phyloP scores from a whole-genome alignment of 2,329 filamentous ascomycete genomes.

The Talaromyces piceae region DNA sequence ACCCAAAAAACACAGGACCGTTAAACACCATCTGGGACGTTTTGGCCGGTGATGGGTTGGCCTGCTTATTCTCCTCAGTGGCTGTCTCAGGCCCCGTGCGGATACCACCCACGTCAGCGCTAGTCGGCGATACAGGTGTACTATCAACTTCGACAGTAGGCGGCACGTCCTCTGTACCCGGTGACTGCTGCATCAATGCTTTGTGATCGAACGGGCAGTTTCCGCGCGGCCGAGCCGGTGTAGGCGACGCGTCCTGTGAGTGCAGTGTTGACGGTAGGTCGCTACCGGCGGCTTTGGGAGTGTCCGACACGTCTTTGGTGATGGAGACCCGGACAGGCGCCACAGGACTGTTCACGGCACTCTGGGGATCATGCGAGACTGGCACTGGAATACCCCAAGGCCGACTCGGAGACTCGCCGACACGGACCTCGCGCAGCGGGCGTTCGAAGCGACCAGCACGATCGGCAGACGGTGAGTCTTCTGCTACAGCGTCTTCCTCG shows the following conservation, averaged over 20 bases:
- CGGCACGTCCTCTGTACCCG: not conserved
- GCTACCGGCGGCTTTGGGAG: conserved; percentile 5
- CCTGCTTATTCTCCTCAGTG: not conserved
- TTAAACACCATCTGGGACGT: conserved; percentile 75
- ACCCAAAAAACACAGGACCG: conserved; percentile 89
- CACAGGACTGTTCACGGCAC: conserved; percentile 19
- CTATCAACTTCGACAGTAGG: not conserved
- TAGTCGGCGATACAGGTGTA: not conserved
- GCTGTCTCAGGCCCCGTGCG: not conserved
- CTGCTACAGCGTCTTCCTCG: conserved; percentile 26
- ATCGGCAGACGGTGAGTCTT: conserved; percentile 27
- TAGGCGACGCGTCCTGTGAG: conserved; percentile 13
- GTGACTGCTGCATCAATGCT: conserved; percentile 2
- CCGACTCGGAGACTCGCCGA: conserved; percentile 86
- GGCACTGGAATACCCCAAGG: conserved; percentile 90
- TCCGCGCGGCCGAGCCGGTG: conserved; percentile 17
- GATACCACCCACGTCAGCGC: not conserved
- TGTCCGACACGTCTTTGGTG: conserved; percentile 14
- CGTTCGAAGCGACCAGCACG: conserved; percentile 73
- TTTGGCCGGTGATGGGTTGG: conserved; percentile 17
- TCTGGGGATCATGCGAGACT: conserved; percentile 38
- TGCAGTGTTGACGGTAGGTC: conserved; percentile 10
- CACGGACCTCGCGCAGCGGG: conserved; percentile 77
- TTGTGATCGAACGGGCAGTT: conserved; percentile 29
- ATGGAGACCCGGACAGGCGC: conserved; percentile 15